Percentiles rank a stretch among this genome's conserved stretches.
phyloP scores from a whole-genome alignment of 225 moss, liverwort and hornwort genomes.

The Marchantia polymorpha region DNA sequence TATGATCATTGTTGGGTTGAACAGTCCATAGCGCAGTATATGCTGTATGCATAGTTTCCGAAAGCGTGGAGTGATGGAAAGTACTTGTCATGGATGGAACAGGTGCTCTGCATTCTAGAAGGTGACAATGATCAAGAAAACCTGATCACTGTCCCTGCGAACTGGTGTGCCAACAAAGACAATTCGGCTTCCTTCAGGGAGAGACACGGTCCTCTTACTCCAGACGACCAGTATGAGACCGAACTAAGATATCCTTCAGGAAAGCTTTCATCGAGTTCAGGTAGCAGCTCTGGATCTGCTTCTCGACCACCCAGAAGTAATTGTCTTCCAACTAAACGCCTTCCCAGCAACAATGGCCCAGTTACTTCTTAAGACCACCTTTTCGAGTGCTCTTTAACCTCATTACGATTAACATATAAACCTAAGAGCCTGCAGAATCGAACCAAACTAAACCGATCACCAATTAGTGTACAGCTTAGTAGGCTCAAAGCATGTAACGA shows the following conservation, averaged over 20 bases:
- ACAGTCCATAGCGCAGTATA: too few species aligned
- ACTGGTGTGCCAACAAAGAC: constrained; percentile 10
- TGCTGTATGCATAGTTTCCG: neutral
- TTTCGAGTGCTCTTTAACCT: constrained; percentile 4
- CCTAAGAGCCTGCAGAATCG: constrained; percentile 4
- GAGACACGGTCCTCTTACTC: constrained; percentile 7
- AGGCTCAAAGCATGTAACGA: constrained; percentile 14
- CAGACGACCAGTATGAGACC: constrained; percentile 22
- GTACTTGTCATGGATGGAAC: neutral
- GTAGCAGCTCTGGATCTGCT: constrained; percentile 14
- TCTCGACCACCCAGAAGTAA: constrained; percentile 13
- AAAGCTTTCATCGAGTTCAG: constrained; percentile 21
- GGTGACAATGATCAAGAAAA: constrained; percentile 20
- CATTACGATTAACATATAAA: neutral
- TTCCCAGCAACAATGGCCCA: neutral
- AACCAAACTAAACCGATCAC: constrained; percentile 9
- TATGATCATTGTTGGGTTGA: neutral
- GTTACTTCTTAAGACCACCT: neutral
- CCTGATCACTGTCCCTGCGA: neutral
- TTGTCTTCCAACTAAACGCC: constrained; percentile 15
- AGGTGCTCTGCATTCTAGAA: constrained; percentile 28
- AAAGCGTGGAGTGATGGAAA: neutral
- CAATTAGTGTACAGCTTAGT: constrained; percentile 15
- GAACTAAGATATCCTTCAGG: constrained; percentile 25
- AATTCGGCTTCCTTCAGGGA: constrained; percentile 18